These are phyloP conservation scores for Ensete ventricosum DNA, from an alignment of 176 grass and related monocot species.

Conservation along the genomic window DNA sequence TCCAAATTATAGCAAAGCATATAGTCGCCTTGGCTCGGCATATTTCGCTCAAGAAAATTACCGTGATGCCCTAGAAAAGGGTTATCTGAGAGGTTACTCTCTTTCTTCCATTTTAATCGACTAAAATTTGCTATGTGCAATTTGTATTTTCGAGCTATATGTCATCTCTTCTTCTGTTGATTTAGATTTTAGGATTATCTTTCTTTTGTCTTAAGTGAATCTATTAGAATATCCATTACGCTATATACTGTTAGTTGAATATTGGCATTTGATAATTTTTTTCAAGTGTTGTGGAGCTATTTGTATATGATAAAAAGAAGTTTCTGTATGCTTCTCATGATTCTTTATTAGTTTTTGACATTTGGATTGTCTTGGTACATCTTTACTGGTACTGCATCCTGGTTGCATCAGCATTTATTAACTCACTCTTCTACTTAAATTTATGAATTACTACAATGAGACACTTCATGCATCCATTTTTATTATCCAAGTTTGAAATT, in stretches of 20 bases:
- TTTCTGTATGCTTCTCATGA: no score
- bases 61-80: constrained; percentile 24
- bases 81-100: constrained; percentile 26
- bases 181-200: neutral
- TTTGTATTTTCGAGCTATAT: neutral
- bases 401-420: no score
- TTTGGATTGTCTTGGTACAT: no score
- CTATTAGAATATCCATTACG: neutral
- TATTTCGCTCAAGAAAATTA: constrained; percentile 38
- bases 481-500: no score
- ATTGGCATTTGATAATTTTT: neutral
- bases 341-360: no score
- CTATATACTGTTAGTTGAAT: neutral
- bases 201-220: neutral
- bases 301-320: neutral
- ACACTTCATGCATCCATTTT: no score
- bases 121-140: neutral
- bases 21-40: constrained; percentile 37
- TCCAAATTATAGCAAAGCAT: constrained; percentile 53
- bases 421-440: no score
- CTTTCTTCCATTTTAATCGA: neutral
- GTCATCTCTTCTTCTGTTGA: neutral
- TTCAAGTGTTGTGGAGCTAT: neutral
- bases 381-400: no score
- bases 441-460: no score